Conservation (phyloP, 768 basidiomycete genomes). For the Neoboletus brunneissimus region DNA sequence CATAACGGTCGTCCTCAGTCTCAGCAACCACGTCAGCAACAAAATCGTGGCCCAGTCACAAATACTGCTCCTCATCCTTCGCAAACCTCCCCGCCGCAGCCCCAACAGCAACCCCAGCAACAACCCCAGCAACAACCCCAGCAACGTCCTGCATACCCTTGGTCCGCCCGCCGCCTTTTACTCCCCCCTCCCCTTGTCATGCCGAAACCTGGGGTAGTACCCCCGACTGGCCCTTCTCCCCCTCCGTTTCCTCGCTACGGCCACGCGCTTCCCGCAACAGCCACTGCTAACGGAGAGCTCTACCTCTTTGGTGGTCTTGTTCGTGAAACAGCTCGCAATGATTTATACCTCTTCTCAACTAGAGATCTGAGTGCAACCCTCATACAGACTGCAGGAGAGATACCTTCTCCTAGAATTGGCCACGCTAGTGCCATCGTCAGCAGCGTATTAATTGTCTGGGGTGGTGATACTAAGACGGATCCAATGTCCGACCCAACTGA, state of each 20-base stretch:
- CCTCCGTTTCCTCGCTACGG: slow-evolving; percentile 97
- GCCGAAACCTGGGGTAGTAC: slow-evolving; percentile 59
- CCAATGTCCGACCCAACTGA: slow-evolving; percentile 58
- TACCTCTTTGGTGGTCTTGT: slow-evolving; percentile 98
- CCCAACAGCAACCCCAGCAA: slow-evolving; percentile 35
- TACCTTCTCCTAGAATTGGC: slow-evolving; percentile 89
- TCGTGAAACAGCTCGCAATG: slow-evolving; percentile 83
- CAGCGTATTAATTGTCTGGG: slow-evolving; percentile 96
- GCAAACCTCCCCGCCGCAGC: slow-evolving; percentile 32
- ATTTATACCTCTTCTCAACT: slow-evolving; percentile 87
- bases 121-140: slow-evolving; percentile 33
- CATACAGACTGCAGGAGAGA: slow-evolving; percentile 84
- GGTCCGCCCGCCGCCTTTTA: slow-evolving; percentile 72
- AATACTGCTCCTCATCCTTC: slow-evolving; percentile 29
- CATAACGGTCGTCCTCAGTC: slow-evolving; percentile 28
- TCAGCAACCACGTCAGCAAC: slow-evolving; percentile 36
- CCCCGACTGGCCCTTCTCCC: slow-evolving; percentile 70
- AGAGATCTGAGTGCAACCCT: slow-evolving; percentile 76
- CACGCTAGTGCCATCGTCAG: slow-evolving; percentile 96
- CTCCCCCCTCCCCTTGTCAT: slow-evolving; percentile 67
- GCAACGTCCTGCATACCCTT: slow-evolving; percentile 70
- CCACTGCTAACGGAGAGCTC: slow-evolving; percentile 81
- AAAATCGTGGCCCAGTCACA: slow-evolving; percentile 36
- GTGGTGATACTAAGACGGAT: slow-evolving; percentile 91
- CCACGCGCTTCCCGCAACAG: slow-evolving; percentile 80